A percentile compares a stretch with the other conserved stretches of the same genome.
Conservation (phyloP, 2,329 filamentous ascomycete species). For the Phaeosphaeria sp. region DNA sequence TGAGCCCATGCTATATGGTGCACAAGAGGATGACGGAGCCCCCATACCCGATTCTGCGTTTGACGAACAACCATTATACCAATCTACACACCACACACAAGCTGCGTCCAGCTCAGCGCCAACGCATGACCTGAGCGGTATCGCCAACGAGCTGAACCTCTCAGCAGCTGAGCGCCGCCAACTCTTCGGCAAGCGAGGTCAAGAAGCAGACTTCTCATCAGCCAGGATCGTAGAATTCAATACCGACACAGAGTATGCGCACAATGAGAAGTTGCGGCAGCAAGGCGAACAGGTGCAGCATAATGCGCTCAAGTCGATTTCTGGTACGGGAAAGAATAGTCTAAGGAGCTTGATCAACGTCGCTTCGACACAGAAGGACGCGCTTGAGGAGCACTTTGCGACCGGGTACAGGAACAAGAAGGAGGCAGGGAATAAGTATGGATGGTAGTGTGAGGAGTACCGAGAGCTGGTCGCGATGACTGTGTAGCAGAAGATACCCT, state of each 20-base stretch:
- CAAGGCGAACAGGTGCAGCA: conserved; percentile 74
- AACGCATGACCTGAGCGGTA: conserved; percentile 68
- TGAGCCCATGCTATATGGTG: conserved; percentile 47
- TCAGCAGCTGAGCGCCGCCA: conserved; percentile 79
- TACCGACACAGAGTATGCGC: conserved; percentile 83
- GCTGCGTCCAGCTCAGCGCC: conserved; percentile 16
- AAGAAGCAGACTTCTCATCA: conserved; percentile 55
- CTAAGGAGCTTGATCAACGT: conserved; percentile 86
- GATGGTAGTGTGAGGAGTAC: conserved; percentile 64
- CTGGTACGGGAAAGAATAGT: conserved; percentile 83
- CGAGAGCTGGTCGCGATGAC: background rate
- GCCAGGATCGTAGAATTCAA: conserved; percentile 85
- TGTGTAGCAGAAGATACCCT: background rate
- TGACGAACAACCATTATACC: conserved; percentile 6
- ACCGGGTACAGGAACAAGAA: conserved; percentile 78
- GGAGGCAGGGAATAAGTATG: conserved; percentile 83
- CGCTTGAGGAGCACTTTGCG: conserved; percentile 90
- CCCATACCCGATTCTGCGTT: conserved; percentile 21
- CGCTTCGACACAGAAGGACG: conserved; percentile 81
- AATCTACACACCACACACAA: conserved; percentile 14
- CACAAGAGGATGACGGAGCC: conserved; percentile 27
- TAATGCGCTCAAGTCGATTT: conserved; percentile 82
- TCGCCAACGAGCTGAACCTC: conserved; percentile 81
- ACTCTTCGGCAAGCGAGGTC: conserved; percentile 76
- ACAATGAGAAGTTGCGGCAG: conserved; percentile 79